Evolutionary conservation across 495 filamentous ascomycete species (phyloP).

Genomic region (Xylaria bambusicola): DNA sequence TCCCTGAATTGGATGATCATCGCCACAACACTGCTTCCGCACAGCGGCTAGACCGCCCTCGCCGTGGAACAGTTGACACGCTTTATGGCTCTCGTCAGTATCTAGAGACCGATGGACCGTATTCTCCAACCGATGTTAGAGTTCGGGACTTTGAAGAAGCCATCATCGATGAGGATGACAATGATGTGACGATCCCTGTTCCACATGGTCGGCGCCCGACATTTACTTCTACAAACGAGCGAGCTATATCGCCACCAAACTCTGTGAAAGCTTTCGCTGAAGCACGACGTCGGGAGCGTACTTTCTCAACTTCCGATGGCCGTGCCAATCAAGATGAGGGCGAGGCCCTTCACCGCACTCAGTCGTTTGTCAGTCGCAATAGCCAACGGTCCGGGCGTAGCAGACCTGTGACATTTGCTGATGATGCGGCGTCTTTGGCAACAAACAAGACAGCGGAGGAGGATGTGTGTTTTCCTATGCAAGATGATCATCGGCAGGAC

Average conservation of each 20-base stretch:
- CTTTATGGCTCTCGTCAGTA: constrained; percentile 49
- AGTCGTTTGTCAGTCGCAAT: constrained; percentile 66
- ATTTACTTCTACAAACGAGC: constrained; percentile 45
- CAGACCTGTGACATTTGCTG: constrained; percentile 46
- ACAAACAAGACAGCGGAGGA: constrained; percentile 67
- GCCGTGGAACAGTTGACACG: constrained; percentile 59
- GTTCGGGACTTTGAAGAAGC: constrained; percentile 71
- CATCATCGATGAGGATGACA: constrained; percentile 77
- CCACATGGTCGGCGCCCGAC: constrained; percentile 50
- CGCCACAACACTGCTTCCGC: constrained; percentile 73
- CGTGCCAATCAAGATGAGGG: constrained; percentile 56
- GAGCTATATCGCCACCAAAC: constrained; percentile 86
- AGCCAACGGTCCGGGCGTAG: constrained; percentile 44
- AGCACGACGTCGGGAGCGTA: constrained; percentile 59
- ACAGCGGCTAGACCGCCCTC: constrained; percentile 53
- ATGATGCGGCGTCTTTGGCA: constrained; percentile 50
- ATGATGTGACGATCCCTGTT: constrained; percentile 37
- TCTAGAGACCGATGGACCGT: constrained; percentile 39
- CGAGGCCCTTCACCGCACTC: constrained; percentile 66
- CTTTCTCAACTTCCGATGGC: constrained; percentile 52
- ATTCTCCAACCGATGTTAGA: constrained; percentile 30
- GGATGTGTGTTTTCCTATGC: constrained; percentile 80
- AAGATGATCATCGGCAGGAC: constrained; percentile 48
- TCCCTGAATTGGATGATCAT: constrained; percentile 91
- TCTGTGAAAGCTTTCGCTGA: constrained; percentile 98